Evolutionary conservation across 805 yeast species (phyloP), one percentile per base, ranked within the genome.

Genomic region (Candida boidinii): DNA sequence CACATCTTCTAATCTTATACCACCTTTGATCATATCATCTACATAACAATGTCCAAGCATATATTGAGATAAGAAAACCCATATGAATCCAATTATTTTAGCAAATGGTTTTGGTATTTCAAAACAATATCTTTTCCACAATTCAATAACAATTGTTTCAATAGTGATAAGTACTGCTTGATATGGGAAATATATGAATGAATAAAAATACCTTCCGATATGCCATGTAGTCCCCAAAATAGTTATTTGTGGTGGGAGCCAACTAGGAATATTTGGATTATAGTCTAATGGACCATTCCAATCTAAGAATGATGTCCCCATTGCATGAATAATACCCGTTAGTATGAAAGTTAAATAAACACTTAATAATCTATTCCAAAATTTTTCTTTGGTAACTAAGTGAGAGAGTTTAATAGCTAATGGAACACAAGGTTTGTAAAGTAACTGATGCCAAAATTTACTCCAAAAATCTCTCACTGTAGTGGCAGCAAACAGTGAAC

Each of bases 11-110:
- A 39, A 20, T n/a, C 23, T 17, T 15, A 42, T 23, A 3, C 45
- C 45, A 9, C 45, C 41, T 37, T 43, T 43, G 3, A 34, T 35
- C n/a, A 39, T 8, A 13, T 43, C 47, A 23, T 43, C 47, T 9
- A 41, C 17, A 13, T 43, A 43, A 8, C 26, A 8, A n/a, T 41
- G 44, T 7, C 37, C 14, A 22, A 39, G 17, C 8, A 15, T 13
- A 6, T 35, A 31, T 23, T 43, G 40, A 2, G 40, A 23, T 5
- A 34, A 11, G 6, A 25, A 13, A 11, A 43, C 39, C 42, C 45
- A 43, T 4, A 18, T 15, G 4, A 41, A 7, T 15, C 45, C 47
- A n/a, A 43, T 23, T 3, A 33, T 8, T 16, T 32, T 16, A 4
- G 5, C 13, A 2, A 36, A 9, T 6, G n/a, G 14, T 7, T 17